These are phyloP conservation scores for Russula olivacea DNA, from an alignment of 768 basidiomycete species.

Conservation along the genomic window DNA sequence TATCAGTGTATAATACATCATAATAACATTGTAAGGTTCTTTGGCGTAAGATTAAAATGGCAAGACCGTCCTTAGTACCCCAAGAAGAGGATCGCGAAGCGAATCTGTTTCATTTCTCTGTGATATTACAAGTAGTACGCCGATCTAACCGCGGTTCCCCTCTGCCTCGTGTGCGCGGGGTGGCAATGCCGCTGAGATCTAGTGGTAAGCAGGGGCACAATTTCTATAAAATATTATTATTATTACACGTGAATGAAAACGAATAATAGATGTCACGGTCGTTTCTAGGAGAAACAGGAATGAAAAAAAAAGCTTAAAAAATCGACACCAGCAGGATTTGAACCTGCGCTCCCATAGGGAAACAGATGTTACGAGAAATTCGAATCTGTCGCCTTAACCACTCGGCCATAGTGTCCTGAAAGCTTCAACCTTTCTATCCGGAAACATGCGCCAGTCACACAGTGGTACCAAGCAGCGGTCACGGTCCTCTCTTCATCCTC, in stretches of 20 bases:
- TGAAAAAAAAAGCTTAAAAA: slow-evolving; percentile 10
- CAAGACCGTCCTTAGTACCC: neutral
- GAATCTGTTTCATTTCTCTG: neutral
- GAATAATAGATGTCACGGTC: no score
- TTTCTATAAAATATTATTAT: neutral
- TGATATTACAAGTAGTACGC: neutral
- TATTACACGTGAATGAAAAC: no score
- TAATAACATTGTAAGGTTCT: neutral
- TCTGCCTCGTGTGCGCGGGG: neutral
- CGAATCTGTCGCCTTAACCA: slow-evolving; percentile 25
- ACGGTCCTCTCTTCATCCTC: no score
- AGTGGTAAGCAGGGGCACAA: neutral
- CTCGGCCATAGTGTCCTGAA: slow-evolving; percentile 22
- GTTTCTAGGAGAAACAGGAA: no score
- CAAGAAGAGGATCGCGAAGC: neutral
- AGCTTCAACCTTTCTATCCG: fast-evolving
- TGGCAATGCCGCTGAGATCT: neutral
- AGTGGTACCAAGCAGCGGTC: no score
- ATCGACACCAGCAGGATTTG: slow-evolving; percentile 61
- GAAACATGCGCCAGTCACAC: neutral
- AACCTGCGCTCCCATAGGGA: slow-evolving; percentile 46
- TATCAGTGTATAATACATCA: slow-evolving; percentile 8
- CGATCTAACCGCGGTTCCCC: neutral
- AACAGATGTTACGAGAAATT: slow-evolving; percentile 20
- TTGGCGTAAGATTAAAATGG: neutral